Evolutionary conservation across 305 asterid genomes (phyloP), one percentile per base, ranked within the genome.

Genomic region (Fraxinus albicans): DNA sequence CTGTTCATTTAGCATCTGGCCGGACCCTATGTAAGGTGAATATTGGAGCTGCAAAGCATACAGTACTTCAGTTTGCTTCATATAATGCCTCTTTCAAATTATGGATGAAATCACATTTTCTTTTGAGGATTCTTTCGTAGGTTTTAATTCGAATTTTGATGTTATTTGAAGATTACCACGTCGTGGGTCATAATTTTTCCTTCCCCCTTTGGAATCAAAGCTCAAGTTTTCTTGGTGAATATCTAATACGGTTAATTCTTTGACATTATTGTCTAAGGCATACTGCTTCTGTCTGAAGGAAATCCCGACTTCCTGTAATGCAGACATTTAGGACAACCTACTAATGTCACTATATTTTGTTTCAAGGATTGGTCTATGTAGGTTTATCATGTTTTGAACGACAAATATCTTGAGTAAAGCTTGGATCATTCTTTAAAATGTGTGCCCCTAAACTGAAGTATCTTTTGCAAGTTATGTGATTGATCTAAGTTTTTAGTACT

Each of bases 21-120:
- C 98, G 98, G 87, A 96, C 98, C 27, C 21, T 96, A 53, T 96
- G 99, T 85, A 93, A 93, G 98, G 99, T 94, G 87, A 90, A 84
- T 79, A 75, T 70, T 25, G 25, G 77, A 77, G 44, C 77, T 73
- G 31, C 27, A 80, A 78, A 78, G 53, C 58, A 69, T 78, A 44
- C 78, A 65, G n/a, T 69, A 29, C 47, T 75, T 83, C 31, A 76
- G 80, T 70, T 69, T 83, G 27, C 47, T 73, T 76, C 58, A 63
- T 73, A 84, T 73, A 27, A 79, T 65, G 33, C 77, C 27, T 31
- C 13, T 40, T 29, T 29, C 83, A 47, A 21, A 81, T 23, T 36
- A 2, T 36, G 47, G 21, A 73, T 60, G 77, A 77, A 77, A n/a
- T 55, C 65, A 55, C 65, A n/a, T 60, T 21, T 60, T 19, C 77